phyloP scores from a whole-genome alignment of 2,329 filamentous ascomycete genomes.

The Clonostachys sp. region DNA sequence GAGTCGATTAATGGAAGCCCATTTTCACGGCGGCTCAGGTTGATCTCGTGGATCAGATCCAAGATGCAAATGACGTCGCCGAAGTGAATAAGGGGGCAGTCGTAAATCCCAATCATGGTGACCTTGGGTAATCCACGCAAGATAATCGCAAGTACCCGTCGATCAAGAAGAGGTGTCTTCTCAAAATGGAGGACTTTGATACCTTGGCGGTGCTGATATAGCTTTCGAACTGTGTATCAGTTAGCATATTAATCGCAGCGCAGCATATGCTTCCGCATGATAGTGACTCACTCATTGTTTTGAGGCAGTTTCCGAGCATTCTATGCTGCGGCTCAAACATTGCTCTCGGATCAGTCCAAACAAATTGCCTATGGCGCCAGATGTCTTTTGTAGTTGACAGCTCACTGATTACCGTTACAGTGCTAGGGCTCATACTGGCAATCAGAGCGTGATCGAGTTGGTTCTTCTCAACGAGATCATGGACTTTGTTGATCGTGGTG shows the following conservation, averaged over 20 bases:
- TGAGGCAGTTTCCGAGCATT: not conserved
- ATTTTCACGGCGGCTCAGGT: constrained; percentile 10
- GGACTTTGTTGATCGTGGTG: not conserved
- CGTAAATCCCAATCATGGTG: constrained; percentile 26
- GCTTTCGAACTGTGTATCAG: constrained; percentile 11
- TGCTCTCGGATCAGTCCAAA: not conserved
- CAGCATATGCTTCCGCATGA: not conserved
- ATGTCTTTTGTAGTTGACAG: not conserved
- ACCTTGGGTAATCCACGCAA: constrained; percentile 21
- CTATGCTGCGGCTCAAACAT: not conserved
- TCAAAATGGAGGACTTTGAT: constrained; percentile 21
- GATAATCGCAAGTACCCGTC: constrained; percentile 25
- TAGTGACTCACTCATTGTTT: not conserved
- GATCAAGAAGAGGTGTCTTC: constrained; percentile 20
- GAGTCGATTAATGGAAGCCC: constrained; percentile 9
- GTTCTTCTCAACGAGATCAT: too few species aligned
- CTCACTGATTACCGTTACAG: not conserved
- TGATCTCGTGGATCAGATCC: constrained; percentile 28
- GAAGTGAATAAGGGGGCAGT: constrained; percentile 28
- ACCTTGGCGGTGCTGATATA: constrained; percentile 8
- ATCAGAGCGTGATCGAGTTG: too few species aligned
- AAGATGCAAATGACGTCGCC: constrained; percentile 24
- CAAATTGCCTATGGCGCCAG: not conserved
- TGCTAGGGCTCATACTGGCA: too few species aligned
- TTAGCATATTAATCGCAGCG: not conserved